Conservation (phyloP, 352 stramenopile species). For the Proteromonas lacertae region DNA sequence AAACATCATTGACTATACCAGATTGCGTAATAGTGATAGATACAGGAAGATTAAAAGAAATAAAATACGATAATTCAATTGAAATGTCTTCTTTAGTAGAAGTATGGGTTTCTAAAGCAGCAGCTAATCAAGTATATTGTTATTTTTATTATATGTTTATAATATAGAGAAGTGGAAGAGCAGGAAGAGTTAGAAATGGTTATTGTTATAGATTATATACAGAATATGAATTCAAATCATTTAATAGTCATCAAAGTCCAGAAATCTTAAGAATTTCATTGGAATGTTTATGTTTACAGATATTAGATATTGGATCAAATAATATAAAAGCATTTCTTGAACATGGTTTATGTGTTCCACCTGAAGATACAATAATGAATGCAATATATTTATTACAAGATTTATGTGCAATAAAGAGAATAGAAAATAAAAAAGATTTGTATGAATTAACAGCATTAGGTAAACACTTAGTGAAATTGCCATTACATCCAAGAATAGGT, state of each 20-base stretch:
- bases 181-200: conserved; percentile 44
- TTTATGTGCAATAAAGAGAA: conserved; percentile 1
- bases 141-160: too few relatives aligned
- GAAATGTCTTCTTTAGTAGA: too few relatives aligned
- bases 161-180: conserved; percentile 46
- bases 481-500: conserved; percentile 32
- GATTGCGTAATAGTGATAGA: conserved; percentile 59
- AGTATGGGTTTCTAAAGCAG: too few relatives aligned
- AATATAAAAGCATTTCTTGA: conserved; percentile 22
- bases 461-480: conserved; percentile 32
- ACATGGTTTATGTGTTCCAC: conserved; percentile 27
- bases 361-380: conserved; percentile 2
- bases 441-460: conserved; percentile 25
- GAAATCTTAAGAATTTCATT: conserved; percentile 25
- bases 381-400: conserved; percentile 5
- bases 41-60: conserved; percentile 36
- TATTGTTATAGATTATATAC: conserved; percentile 32
- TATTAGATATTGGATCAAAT: conserved; percentile 31
- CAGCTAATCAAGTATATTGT: conserved; percentile 26
- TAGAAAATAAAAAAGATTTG: conserved; percentile 3
- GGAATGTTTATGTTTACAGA: conserved; percentile 19
- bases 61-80: conserved; percentile 24
- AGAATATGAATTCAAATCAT: conserved; percentile 12
- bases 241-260: conserved; percentile 12
- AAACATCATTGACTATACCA: conserved; percentile 92